Evolutionary conservation across 345 rosid genomes (phyloP), one percentile per base, ranked within the genome.

Genomic region (Durio zibethinus): DNA sequence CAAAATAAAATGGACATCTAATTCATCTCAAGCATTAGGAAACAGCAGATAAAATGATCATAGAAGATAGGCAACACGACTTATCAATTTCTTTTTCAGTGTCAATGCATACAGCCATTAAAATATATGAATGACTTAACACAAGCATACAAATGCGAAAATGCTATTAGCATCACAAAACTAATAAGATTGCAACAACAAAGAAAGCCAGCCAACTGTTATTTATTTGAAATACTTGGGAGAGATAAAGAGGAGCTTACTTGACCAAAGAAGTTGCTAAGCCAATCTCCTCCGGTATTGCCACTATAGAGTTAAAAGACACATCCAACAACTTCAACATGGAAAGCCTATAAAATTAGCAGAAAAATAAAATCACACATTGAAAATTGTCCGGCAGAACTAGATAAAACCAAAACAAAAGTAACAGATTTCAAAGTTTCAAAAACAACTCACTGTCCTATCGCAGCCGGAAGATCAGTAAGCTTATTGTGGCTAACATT

Each of bases 401-500:
- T 60, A 12, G 20, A 56, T 33, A 67, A 69, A 21, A 20, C 14
- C 5, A 69, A 0, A 20, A 18, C 7, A 23, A 73, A 43, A 48
- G 33, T 5, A 31, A 68, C 53, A 68, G 27, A 50, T 25, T 42
- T 33, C 31, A 59, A 16, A 45, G 57, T 21, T 33, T 18, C 45
- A 12, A 14, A 48, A 60, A 74, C 48, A 47, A 88, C 98, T 87
- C 81, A 95, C 99, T 90, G 90, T 82, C 98, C 98, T 10, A 93
- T 83, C 0, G 93, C 94, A 68, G 86, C 88, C 0, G 99, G 99
- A 78, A 95, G 93, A 16, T 78, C 78, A 25, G 90, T 53, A 31
- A 95, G 91, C 35, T 87, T 89, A 74, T 95, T 95, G 72, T 92
- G 90, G 83, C 96, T 93, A 54, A 95, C 87, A 85, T 95, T 95